phyloP scores from a whole-genome alignment of 1,284 basidiomycete species.

The Naganishia sp. region DNA sequence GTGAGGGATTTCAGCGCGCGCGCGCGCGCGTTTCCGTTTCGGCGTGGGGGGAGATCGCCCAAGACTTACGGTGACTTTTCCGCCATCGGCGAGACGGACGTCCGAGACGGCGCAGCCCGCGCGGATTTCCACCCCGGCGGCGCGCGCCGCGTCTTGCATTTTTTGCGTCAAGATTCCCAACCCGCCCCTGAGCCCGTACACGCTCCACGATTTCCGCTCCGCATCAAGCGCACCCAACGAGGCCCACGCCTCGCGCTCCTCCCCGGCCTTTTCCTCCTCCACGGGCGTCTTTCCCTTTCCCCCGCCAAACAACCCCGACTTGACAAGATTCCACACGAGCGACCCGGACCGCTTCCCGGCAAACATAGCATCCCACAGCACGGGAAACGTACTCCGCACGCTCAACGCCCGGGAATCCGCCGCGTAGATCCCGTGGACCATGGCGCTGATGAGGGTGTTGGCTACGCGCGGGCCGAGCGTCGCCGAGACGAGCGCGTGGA shows the following conservation, averaged over 20 bases:
- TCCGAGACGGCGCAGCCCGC: conserved; percentile 25
- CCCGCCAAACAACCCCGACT: conserved; percentile 30
- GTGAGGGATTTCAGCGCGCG: not conserved
- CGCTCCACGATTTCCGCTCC: conserved; percentile 65
- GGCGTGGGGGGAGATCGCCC: no score
- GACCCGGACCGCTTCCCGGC: not conserved
- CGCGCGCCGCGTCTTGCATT: conserved; percentile 56
- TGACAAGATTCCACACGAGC: conserved; percentile 46
- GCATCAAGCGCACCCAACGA: conserved; percentile 61
- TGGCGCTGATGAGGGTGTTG: conserved; percentile 72
- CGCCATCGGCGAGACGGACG: not conserved
- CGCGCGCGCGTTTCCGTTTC: no score
- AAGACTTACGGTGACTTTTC: conserved; percentile 2
- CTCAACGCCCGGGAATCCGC: conserved; percentile 76
- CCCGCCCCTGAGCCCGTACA: conserved; percentile 79
- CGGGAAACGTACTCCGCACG: conserved; percentile 73
- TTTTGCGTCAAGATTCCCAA: conserved; percentile 68
- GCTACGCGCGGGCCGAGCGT: conserved; percentile 75
- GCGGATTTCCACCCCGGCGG: conserved; percentile 64
- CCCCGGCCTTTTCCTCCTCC: conserved; percentile 23
- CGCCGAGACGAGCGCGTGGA: conserved; percentile 74
- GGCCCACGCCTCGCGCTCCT: conserved; percentile 48
- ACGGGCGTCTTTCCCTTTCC: conserved; percentile 27
- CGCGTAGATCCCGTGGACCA: conserved; percentile 92
- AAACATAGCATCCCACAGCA: conserved; percentile 69